Base-by-base conservation (phyloP, 495 filamentous ascomycete species). In the Penicillium riverlandense region DNA sequence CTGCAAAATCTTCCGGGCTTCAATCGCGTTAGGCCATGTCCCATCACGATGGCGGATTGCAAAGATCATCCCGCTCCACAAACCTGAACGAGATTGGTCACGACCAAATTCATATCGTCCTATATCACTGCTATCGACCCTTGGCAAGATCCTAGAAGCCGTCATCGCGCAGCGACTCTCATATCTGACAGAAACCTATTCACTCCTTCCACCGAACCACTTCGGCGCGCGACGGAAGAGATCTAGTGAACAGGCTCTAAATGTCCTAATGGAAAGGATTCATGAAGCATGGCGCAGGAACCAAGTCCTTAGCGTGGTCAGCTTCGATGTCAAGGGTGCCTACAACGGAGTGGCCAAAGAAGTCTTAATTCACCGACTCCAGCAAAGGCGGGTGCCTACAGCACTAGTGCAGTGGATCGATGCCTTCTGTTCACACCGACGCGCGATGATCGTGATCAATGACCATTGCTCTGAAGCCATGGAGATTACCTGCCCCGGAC, bases 301-400 rank as follows among this genome's bases (percentile, higher is more conserved):
- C 27, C 32, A 11, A 11, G 30, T 32, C 7, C 44, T 56, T 31
- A 64, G 52, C 34, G n/a, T 70, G 40, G 54, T 69, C 41, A 62
- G 49, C 43, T 69, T 70, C 38, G 62, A 72, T 54, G 60, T 69
- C 12, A 67, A 69, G 48, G 65, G 65, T 9, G 68, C 60, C 35
- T 72, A 67, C 44, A 69, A 70, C 34, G 46, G 61, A 6, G 63
- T 72, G 10, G 55, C 40, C 34, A 65, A 57, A 40, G 58, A 58
- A 48, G 48, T 52, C 50, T 35, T 67, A 35, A 34, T 65, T 33
- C 45, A 61, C 38, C 62, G 61, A 44, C 45, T 71, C 13, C 53
- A 47, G 48, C 51, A 53, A 22, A 38, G 55, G 45, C 41, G 50
- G 8, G 53, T 66, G 29, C 53, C 49, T 9, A 29, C 48, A 27